Base-by-base conservation (phyloP, 352 stramenopile species). In the Globisporangium megalacanthum region DNA sequence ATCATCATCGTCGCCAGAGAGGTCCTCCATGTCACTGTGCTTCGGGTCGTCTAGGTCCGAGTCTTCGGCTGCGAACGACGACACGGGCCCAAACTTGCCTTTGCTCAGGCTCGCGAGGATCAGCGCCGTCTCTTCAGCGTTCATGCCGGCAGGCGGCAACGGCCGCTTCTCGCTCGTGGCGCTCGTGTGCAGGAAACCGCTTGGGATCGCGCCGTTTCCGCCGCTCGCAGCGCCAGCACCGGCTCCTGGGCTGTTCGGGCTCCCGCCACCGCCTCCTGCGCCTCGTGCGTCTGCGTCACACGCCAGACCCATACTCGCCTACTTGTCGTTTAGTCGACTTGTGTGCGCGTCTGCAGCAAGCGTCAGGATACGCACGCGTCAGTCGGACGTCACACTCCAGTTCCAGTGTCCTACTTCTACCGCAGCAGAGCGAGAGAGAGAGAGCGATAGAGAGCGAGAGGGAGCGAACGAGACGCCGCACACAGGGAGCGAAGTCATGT, bases 71-170 rank as follows among this genome's bases (percentile, higher is more conserved):
- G 48, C 56, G 7, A 54, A 48, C 22, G 31, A 51, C 48, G 25
- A 29, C 25, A 50, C 57, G 11, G 54, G 49, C n/a, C 57, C 56
- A 31, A 73, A 77, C 42, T 75, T 78, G 15, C 71, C 76, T 57
- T 87, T 85, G 66, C 80, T 88, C 55, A 95, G 70, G 65, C 78
- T 89, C 54, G 85, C 89, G 55, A 95, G 79, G 50, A 95, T 95
- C 69, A 93, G 75, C 49, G 85, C 85, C 6, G 85, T 93, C 70
- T 93, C 85, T 52, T 95, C 83, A 14, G 85, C 83, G 52, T 92
- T 91, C 37, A 79, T 78, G 41, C 65, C 68, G 14, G 68, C 35
- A 13, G 55, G 19, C 6, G 53, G 14, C 17, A 29, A 22, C n/a
- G 13, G n/a, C 33, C 2, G 33, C 13, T 17, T 19, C 44, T 17